Percentiles rank a stretch among this genome's conserved stretches.
Evolutionary conservation across 768 basidiomycete species (phyloP).

Genomic region (Trametes gibbosa): DNA sequence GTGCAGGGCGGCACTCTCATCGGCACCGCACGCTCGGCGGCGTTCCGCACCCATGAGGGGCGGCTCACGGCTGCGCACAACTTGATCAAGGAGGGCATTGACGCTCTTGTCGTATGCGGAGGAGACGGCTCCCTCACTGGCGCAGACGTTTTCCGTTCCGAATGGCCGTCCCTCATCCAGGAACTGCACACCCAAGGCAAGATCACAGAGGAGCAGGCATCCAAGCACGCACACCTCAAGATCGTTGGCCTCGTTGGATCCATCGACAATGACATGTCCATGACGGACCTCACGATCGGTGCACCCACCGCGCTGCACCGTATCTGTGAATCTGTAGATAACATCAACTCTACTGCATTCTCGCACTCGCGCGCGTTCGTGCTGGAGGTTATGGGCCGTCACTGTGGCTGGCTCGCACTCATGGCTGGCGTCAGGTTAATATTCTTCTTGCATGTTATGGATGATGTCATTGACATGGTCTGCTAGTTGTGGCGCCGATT

Average conservation of each 20-base stretch:
- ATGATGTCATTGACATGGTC: background rate
- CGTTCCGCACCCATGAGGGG: constrained; percentile 86
- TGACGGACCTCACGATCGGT: constrained; percentile 97
- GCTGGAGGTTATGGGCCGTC: constrained; percentile 98
- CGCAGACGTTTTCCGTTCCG: constrained; percentile 87
- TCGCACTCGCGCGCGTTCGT: constrained; percentile 98
- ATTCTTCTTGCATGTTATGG: background rate
- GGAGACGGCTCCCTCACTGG: constrained; percentile 97
- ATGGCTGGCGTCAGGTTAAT: constrained; percentile 85
- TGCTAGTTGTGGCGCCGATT: constrained; percentile 83
- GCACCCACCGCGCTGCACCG: constrained; percentile 93
- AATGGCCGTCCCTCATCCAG: constrained; percentile 87
- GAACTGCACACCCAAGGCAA: constrained; percentile 65
- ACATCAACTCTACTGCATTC: constrained; percentile 93
- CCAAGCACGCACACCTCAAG: constrained; percentile 77
- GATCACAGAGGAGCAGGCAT: constrained; percentile 72
- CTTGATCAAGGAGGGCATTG: constrained; percentile 94
- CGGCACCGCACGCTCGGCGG: constrained; percentile 84
- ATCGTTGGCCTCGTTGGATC: constrained; percentile 99
- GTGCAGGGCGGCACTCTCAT: constrained; percentile 93
- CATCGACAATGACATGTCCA: constrained; percentile 98
- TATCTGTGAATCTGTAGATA: constrained; percentile 97
- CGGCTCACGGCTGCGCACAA: constrained; percentile 87
- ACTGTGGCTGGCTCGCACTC: constrained; percentile 98
- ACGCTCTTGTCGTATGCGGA: constrained; percentile 94